Base-by-base conservation (phyloP, 23 red algal genomes). In the Chondrus crispus region DNA sequence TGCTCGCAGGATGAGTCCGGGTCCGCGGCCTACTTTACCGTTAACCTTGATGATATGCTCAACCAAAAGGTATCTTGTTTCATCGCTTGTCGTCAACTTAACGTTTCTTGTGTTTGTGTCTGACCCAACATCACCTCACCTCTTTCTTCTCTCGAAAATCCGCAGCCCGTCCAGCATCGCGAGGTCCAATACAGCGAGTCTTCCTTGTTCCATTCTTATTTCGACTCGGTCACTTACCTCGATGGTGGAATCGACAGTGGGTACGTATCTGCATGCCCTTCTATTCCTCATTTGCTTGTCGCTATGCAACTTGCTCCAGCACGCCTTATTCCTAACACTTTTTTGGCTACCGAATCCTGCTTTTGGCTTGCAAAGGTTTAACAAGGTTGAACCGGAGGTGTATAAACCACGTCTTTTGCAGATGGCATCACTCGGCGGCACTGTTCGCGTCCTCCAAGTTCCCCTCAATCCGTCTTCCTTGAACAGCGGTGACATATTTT, bases 41-140 rank as follows among this genome's bases (percentile, higher is more conserved):
- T 95, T 30, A 95, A 95, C 70, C 38, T 95, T 41, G 93, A 95
- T 75, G 93, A 95, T 32, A 47, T 95, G 79, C 68, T 95, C 12
- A 29, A 89, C 16, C 66, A 75, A 33, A 87, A 91, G 78, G 78
- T 60, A 60, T n/a, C 10, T 18, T 9, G 40, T 77, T 77, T 7
- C 12, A 13, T 77, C 11, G 11, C 38, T 77, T 38, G 10, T 77
- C 38, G 6, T 1, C 37, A 48, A 46, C 11, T 38, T 14, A 72
- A 32, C 12, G 13, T 72, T 72, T n/a, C n/a, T n/a, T n/a, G n/a
- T n/a, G n/a, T n/a, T n/a, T n/a, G n/a, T n/a, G n/a, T n/a, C n/a
- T n/a, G n/a, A n/a, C n/a, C n/a, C n/a, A n/a, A n/a, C n/a, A n/a
- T n/a, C n/a, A n/a, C 9, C 18, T 8, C 9, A 32, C 6, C 35